Percentiles rank a stretch among this genome's conserved stretches.
phyloP scores from a whole-genome alignment of 2,329 filamentous ascomycete species.

The Biscogniauxia sp. region DNA sequence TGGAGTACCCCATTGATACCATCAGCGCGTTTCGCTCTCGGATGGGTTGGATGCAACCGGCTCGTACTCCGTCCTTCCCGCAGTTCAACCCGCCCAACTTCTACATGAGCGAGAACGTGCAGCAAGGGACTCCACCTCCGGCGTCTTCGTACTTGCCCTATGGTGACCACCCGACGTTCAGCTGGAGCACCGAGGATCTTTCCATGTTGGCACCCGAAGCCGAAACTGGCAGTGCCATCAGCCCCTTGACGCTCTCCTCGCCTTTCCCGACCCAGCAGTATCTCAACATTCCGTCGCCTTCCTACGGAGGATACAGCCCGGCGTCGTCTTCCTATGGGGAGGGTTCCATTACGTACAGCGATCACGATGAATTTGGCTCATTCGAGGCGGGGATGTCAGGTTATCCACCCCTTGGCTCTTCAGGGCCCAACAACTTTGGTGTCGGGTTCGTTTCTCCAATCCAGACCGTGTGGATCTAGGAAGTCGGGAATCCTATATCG shows the following conservation, averaged over 20 bases:
- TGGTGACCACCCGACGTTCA: constrained; percentile 55
- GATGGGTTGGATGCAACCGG: constrained; percentile 65
- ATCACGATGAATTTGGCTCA: constrained; percentile 54
- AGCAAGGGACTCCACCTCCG: constrained; percentile 41
- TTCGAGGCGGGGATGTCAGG: constrained; percentile 47
- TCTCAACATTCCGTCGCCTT: constrained; percentile 61
- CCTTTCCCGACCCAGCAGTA: constrained; percentile 56
- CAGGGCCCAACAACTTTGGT: constrained; percentile 44
- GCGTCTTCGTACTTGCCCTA: constrained; percentile 50
- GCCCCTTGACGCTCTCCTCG: constrained; percentile 55
- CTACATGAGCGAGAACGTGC: constrained; percentile 40
- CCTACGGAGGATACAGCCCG: constrained; percentile 59
- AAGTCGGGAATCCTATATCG: constrained; percentile 40
- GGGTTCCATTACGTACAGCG: constrained; percentile 62
- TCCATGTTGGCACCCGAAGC: constrained; percentile 52
- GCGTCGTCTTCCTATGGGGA: constrained; percentile 61
- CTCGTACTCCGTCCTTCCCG: constrained; percentile 58
- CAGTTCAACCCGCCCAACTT: constrained; percentile 58
- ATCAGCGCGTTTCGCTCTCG: constrained; percentile 66
- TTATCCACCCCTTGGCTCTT: constrained; percentile 45
- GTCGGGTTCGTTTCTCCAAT: constrained; percentile 63
- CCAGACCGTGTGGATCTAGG: constrained; percentile 60
- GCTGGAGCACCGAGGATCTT: constrained; percentile 63
- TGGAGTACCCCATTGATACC: constrained; percentile 71
- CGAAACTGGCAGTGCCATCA: constrained; percentile 47